Evolutionary conservation across 2,329 filamentous ascomycete genomes (phyloP), one percentile per base, ranked within the genome.

Genomic region (Escovopsis sp.): DNA sequence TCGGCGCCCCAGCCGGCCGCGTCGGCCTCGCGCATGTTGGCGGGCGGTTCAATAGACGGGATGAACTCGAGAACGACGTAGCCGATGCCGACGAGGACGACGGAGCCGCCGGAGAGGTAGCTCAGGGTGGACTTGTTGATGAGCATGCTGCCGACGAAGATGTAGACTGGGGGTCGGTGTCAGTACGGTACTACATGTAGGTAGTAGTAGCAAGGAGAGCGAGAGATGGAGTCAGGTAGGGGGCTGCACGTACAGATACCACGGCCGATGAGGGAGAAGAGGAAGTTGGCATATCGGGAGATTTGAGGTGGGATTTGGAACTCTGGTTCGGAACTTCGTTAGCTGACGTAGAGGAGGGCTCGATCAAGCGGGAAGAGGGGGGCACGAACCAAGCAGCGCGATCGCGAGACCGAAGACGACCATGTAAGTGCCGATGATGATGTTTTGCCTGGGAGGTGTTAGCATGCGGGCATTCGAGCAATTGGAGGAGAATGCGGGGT

Each of bases 251-350:
- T 75, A 94, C 87, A 96, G 56, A 85, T 69, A 61, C 90, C 90
- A 54, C 90, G 86, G 42, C 90, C 90, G 48, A 96, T 64, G 70
- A 98, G 96, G 39, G 84, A 93, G 68, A 96, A 96, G 61, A 96
- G 78, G 68, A 98, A 98, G 10, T 85, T 93, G 36, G 86, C 88
- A 66, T 96, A 94, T 62, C 85, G 79, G 39, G 86, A 80, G 36
- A 94, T 70, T 57, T 94, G 87, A 40, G 87, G 84, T 34, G 90
- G 88, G 48, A 94, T 88, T 61, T 94, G 81, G 65, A 96, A 93
- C 62, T 98, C 90, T 69, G 49, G 8, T 14, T 10, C 9, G 49
- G 8, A 12, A 8, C 15, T 19, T 4, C 9, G 2, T 41, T 27
- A 41, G 36, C 11, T 36, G 5, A 10, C 10, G 26, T 17, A 28